Evolutionary conservation across 2,329 filamentous ascomycete species (phyloP).

Genomic region (Orbilia blumenaviensis): DNA sequence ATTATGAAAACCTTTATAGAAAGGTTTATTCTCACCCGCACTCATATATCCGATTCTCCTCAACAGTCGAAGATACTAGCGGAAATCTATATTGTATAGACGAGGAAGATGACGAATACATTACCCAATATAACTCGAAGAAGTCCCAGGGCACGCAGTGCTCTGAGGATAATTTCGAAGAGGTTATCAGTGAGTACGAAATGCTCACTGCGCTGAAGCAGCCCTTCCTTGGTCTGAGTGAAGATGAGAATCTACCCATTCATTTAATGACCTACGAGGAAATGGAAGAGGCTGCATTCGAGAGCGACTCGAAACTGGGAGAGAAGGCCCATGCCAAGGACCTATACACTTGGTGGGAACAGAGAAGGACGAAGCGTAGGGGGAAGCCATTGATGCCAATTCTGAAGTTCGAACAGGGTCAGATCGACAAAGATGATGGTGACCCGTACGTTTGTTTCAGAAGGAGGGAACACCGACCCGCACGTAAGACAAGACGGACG

Average conservation of each 20-base stretch:
- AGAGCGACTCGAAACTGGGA: constrained; percentile 45
- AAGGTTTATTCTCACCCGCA: constrained; percentile 81
- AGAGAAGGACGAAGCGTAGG: constrained; percentile 71
- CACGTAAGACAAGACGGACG: constrained; percentile 90
- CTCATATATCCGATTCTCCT: constrained; percentile 96
- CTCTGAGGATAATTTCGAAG: constrained; percentile 90
- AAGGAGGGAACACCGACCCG: constrained; percentile 89
- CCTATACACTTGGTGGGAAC: constrained; percentile 74
- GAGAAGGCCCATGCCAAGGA: constrained; percentile 43
- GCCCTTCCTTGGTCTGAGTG: constrained; percentile 75
- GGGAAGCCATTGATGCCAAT: constrained; percentile 78
- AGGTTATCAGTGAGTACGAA: constrained; percentile 94
- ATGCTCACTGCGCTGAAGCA: constrained; percentile 83
- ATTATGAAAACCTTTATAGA: constrained; percentile 90
- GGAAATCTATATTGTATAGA: constrained; percentile 94
- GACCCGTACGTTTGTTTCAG: constrained; percentile 99
- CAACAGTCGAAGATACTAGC: constrained; percentile 95
- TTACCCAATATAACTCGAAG: constrained; percentile 82
- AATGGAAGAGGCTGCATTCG: constrained; percentile 68
- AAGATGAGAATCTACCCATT: constrained; percentile 76
- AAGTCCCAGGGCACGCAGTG: constrained; percentile 72
- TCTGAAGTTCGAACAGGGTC: constrained; percentile 92
- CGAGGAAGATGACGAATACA: constrained; percentile 84
- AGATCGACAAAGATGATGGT: constrained; percentile 85
- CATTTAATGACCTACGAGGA: constrained; percentile 77